Percentiles rank a stretch among this genome's conserved stretches.
Evolutionary conservation across 225 moss, liverwort and hornwort genomes (phyloP).

Genomic region (Rhytidiadelphus loreus): DNA sequence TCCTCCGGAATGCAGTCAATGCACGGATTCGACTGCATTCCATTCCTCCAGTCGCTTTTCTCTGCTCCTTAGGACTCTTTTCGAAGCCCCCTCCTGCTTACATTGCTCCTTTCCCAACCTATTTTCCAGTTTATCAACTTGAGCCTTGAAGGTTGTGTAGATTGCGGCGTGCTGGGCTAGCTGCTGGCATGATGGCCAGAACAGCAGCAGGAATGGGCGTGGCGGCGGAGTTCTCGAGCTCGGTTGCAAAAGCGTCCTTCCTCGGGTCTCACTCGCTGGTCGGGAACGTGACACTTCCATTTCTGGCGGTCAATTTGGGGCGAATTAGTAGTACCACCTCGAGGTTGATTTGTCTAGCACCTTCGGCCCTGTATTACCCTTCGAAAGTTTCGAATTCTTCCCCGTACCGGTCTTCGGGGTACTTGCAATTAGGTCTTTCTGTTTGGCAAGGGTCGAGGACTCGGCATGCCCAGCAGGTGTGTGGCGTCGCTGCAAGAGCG

Average conservation of each 20-base stretch:
- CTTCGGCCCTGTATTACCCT: background rate
- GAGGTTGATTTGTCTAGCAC: background rate
- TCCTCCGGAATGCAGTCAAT: background rate
- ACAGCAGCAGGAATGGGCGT: slow-evolving; percentile 28
- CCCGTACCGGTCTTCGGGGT: background rate
- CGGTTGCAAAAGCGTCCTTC: background rate
- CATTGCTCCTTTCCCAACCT: background rate
- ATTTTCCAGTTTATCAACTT: background rate
- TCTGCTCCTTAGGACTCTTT: background rate
- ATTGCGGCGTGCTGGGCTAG: background rate
- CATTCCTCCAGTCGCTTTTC: background rate
- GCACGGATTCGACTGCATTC: background rate
- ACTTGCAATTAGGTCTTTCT: background rate
- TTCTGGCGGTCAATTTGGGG: background rate
- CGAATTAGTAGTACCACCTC: background rate
- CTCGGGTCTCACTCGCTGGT: background rate
- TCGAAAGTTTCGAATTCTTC: background rate
- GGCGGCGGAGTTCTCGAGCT: slow-evolving; percentile 1
- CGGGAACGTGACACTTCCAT: background rate
- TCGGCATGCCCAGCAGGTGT: background rate
- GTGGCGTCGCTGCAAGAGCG: slow-evolving; percentile 9
- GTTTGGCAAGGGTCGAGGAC: background rate
- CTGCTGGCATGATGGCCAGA: background rate
- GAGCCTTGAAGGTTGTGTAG: background rate
- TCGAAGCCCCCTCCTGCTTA: background rate